Evolutionary conservation across 768 basidiomycete genomes (phyloP).

Genomic region (Hypholoma sublateritium): DNA sequence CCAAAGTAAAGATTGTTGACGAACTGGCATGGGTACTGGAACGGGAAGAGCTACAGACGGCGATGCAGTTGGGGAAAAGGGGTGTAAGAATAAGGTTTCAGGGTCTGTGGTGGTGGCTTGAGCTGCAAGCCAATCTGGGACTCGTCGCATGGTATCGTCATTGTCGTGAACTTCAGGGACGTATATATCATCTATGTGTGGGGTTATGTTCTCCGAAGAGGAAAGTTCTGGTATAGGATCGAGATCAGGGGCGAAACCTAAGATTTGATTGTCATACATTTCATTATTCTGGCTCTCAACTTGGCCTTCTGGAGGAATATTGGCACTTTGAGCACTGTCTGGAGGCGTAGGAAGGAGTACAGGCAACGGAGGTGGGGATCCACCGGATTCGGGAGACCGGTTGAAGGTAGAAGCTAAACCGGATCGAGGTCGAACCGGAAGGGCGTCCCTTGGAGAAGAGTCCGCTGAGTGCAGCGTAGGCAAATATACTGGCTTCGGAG

Average conservation of each 20-base stretch:
- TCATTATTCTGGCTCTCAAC: conserved; percentile 21
- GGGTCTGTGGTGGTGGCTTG: conserved; percentile 11
- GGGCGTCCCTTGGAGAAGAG: conserved; percentile 16
- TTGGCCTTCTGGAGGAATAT: conserved; percentile 25
- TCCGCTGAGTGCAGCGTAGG: conserved; percentile 17
- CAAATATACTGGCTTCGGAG: conserved; percentile 31
- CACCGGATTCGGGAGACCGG: conserved; percentile 19
- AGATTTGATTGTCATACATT: conserved; percentile 15
- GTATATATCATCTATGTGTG: conserved; percentile 7
- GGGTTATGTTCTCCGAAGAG: conserved; percentile 20
- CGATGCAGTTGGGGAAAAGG: conserved; percentile 18
- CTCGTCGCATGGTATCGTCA: neutral
- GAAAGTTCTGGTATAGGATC: conserved; percentile 32
- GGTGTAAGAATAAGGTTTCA: conserved; percentile 18
- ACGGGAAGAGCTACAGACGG: neutral
- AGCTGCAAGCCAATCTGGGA: conserved; percentile 18
- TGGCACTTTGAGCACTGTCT: conserved; percentile 26
- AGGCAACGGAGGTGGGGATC: conserved; percentile 26
- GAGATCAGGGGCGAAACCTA: conserved; percentile 23
- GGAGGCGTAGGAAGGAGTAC: conserved; percentile 37
- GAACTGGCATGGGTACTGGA: conserved; percentile 13
- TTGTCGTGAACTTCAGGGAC: neutral
- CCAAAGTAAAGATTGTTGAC: conserved; percentile 18
- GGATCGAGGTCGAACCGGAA: conserved; percentile 30
- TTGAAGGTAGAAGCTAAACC: conserved; percentile 29